Conservation (phyloP, 176 grass and related monocot genomes). For the Lolium rigidum region DNA sequence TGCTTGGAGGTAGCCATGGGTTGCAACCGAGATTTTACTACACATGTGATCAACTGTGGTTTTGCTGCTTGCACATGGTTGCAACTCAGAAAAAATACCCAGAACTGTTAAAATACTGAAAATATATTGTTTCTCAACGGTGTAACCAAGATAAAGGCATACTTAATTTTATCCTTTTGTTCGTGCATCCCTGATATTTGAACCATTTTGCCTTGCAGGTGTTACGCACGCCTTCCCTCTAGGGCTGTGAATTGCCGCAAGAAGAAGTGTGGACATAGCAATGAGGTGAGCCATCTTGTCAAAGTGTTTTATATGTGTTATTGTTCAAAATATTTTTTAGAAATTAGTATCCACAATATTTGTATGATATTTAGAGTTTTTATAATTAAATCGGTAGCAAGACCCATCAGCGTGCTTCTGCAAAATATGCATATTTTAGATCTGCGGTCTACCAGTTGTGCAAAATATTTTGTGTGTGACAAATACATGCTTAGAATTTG, state of each 20-base stretch:
- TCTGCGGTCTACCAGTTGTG: background rate
- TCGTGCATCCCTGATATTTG: background rate
- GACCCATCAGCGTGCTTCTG: background rate
- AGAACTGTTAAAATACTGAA: too few species aligned
- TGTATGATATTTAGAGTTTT: background rate
- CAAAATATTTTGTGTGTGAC: background rate
- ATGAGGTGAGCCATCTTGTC: background rate
- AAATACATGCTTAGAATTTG: background rate
- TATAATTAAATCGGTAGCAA: background rate
- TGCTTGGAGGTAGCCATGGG: too few species aligned
- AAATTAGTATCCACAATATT: background rate
- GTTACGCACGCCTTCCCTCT: background rate
- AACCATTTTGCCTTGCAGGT: background rate
- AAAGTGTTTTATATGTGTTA: background rate
- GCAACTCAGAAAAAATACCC: too few species aligned
- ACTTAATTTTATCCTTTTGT: background rate
- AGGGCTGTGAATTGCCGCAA: background rate
- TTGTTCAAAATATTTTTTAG: background rate
- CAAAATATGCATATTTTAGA: background rate
- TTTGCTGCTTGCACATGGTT: too few species aligned
- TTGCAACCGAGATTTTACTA: too few species aligned
- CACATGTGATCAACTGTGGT: too few species aligned
- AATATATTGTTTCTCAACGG: background rate
- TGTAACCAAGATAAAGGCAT: too few species aligned
- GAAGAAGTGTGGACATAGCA: constrained; percentile 16